Percentiles rank a stretch among this genome's conserved stretches.
phyloP scores from a whole-genome alignment of 2,329 filamentous ascomycete genomes.

The Fusarium fracticaudum region DNA sequence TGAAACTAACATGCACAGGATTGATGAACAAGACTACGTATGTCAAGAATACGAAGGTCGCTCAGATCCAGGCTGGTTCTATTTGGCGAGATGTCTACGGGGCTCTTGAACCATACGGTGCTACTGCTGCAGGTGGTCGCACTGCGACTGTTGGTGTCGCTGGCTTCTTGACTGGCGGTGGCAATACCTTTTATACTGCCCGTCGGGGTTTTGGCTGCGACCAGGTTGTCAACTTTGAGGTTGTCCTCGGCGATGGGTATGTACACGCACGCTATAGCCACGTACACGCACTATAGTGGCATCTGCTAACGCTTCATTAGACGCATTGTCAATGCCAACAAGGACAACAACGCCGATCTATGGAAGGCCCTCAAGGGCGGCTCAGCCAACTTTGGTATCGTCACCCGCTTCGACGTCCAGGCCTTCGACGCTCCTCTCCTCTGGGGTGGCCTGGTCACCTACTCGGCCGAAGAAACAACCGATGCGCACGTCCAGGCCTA shows the following conservation, averaged over 20 bases:
- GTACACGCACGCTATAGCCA: fast-evolving
- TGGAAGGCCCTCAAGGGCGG: constrained; percentile 30
- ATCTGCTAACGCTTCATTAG: background rate
- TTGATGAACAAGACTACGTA: constrained; percentile 20
- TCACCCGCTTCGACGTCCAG: constrained; percentile 32
- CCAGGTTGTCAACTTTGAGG: constrained; percentile 54
- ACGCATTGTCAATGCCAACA: constrained; percentile 10
- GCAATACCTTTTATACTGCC: constrained; percentile 30
- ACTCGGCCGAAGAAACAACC: constrained; percentile 16
- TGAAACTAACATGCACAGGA: background rate
- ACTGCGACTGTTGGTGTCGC: constrained; percentile 38
- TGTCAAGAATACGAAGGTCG: constrained; percentile 5
- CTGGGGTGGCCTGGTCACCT: constrained; percentile 29
- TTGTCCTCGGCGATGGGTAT: constrained; percentile 48
- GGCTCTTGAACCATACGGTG: constrained; percentile 3
- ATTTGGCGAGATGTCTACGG: constrained; percentile 15
- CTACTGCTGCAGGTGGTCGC: constrained; percentile 8
- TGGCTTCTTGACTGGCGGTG: constrained; percentile 43
- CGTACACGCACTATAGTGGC: too few relatives aligned
- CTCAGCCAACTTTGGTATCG: constrained; percentile 29
- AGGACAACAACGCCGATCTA: constrained; percentile 28
- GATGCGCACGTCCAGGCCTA: constrained; percentile 25
- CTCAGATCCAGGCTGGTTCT: background rate
- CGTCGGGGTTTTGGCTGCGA: constrained; percentile 47
- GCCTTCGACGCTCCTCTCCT: constrained; percentile 24